Conservation (phyloP, 164 flowering plant species). For the Piper longum region DNA sequence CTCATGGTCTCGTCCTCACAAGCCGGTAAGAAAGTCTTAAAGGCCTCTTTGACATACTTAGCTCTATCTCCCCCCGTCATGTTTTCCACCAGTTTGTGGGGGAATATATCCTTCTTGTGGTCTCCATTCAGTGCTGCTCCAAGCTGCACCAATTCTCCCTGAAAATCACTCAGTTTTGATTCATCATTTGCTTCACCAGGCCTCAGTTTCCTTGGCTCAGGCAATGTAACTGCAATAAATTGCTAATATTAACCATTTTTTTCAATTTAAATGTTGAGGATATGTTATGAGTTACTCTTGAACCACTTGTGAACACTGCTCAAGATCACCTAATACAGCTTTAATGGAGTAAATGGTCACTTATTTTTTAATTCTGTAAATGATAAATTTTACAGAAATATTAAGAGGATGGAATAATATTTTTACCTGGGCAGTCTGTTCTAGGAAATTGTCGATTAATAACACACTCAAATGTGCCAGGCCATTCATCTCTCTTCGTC, state of each 20-base stretch:
- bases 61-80: conserved; percentile 40
- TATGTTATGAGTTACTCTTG: no score
- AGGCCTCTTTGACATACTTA: conserved; percentile 30
- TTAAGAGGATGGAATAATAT: neutral
- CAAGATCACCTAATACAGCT: neutral
- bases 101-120: conserved; percentile 30
- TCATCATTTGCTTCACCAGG: conserved; percentile 29
- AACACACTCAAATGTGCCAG: conserved; percentile 62
- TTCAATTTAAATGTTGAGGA: no score
- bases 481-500: conserved; percentile 87
- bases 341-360: neutral
- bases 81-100: conserved; percentile 40
- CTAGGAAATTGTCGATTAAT: conserved; percentile 48
- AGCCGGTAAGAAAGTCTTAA: conserved; percentile 32
- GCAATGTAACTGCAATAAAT: conserved; percentile 48
- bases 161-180: conserved; percentile 46
- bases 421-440: conserved; percentile 72
- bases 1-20: conserved; percentile 13
- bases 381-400: neutral
- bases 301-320: no score
- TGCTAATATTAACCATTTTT: neutral
- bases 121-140: conserved; percentile 62
- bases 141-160: conserved; percentile 52
- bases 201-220: conserved; percentile 34
- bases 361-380: neutral